Conservation (phyloP, 306 rosid species). For the Macrotyloma uniflorum region DNA sequence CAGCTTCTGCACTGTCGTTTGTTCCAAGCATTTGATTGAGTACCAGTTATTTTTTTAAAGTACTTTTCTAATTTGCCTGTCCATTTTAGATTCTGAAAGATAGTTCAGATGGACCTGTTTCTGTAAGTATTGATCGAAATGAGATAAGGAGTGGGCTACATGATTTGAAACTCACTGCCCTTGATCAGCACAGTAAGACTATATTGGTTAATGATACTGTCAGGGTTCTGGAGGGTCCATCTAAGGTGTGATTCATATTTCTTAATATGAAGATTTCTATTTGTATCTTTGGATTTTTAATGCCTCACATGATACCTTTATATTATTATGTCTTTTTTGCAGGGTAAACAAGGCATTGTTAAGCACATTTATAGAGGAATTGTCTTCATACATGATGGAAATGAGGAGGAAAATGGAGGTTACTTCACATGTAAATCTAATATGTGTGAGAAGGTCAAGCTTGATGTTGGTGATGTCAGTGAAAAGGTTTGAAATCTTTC, state of each 20-base stretch:
- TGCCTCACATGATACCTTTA: conserved; percentile 27
- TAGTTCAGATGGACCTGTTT: conserved; percentile 65
- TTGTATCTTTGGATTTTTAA: background rate
- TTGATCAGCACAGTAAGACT: conserved; percentile 65
- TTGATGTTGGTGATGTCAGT: conserved; percentile 43
- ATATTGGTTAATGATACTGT: conserved; percentile 71
- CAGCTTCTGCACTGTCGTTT: conserved; percentile 26
- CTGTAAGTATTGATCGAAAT: conserved; percentile 53
- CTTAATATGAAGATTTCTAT: background rate
- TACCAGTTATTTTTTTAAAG: conserved; percentile 8
- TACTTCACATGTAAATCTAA: conserved; percentile 78
- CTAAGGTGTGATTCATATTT: conserved; percentile 59
- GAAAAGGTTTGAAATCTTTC: conserved; percentile 67
- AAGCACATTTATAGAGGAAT: conserved; percentile 77
- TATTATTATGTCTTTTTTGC: conserved; percentile 43
- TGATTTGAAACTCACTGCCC: conserved; percentile 79
- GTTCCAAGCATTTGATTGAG: conserved; percentile 7
- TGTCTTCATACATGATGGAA: conserved; percentile 70
- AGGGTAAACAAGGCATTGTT: conserved; percentile 91
- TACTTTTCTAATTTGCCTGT: conserved; percentile 12
- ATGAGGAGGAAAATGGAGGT: conserved; percentile 73
- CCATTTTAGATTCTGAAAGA: conserved; percentile 77
- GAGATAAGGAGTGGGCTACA: conserved; percentile 66
- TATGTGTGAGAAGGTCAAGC: conserved; percentile 84
- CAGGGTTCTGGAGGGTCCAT: conserved; percentile 73